A percentile compares a stretch with the other conserved stretches of the same genome.
Conservation (phyloP, 2,329 filamentous ascomycete genomes). For the Exophiala dermatitidis region DNA sequence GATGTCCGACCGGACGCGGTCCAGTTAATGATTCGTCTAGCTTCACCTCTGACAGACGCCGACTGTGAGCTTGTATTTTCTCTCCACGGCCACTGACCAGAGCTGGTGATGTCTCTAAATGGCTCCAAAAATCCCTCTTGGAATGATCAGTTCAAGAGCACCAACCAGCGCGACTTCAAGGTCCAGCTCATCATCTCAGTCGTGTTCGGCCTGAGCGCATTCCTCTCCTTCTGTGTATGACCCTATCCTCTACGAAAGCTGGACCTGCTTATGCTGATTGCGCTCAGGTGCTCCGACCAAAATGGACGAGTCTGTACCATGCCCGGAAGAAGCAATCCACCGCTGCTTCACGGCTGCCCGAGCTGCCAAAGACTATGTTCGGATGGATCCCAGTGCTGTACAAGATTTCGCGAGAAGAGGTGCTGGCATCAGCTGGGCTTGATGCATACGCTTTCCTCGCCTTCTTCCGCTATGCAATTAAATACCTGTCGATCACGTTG, state of each 20-base stretch:
- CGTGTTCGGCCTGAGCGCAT: conserved; percentile 38
- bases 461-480: conserved; percentile 93
- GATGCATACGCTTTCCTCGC: conserved; percentile 93
- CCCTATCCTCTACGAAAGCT: neutral
- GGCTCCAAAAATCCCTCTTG: conserved; percentile 19
- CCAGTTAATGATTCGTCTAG: neutral
- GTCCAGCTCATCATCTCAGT: conserved; percentile 41
- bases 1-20: neutral
- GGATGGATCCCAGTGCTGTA: conserved; percentile 89
- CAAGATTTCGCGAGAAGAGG: conserved; percentile 77
- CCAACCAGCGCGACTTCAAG: conserved; percentile 34
- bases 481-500: conserved; percentile 69
- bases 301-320: conserved; percentile 87
- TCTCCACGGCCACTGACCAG: neutral
- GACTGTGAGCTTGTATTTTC: neutral
- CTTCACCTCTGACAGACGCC: neutral
- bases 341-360: conserved; percentile 60
- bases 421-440: conserved; percentile 80
- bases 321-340: conserved; percentile 73
- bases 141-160: conserved; percentile 25
- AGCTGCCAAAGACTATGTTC: conserved; percentile 74
- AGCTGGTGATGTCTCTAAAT: conserved; percentile 14
- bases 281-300: conserved; percentile 67
- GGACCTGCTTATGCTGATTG: conserved; percentile 2
- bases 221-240: conserved; percentile 42